Percentiles rank a stretch among this genome's conserved stretches.
These are phyloP conservation scores for Breviolum minutum DNA, from an alignment of 73 alveolate species.

Conservation along the genomic window DNA sequence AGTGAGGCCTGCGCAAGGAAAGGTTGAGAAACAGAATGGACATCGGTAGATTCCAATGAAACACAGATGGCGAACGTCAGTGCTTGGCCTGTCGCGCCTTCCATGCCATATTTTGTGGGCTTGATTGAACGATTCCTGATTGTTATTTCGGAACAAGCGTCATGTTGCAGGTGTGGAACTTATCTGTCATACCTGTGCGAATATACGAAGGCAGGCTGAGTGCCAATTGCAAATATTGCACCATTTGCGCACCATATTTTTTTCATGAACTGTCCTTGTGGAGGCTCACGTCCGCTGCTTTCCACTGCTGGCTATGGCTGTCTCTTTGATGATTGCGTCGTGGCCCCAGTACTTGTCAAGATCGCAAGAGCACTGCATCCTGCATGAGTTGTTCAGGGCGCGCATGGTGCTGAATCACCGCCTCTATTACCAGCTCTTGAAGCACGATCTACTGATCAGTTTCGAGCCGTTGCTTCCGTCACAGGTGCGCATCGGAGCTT, in stretches of 20 bases:
- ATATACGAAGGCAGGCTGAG: constrained; percentile 46
- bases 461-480: constrained; percentile 42
- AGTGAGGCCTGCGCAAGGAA: neutral
- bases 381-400: neutral
- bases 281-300: constrained; percentile 87
- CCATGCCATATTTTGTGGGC: no score
- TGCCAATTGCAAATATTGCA: neutral
- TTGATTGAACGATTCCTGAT: no score
- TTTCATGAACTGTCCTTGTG: neutral
- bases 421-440: constrained; percentile 65
- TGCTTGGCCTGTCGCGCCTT: no score
- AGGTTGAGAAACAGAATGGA: neutral
- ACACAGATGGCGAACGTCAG: no score
- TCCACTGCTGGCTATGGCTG: constrained; percentile 74
- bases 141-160: no score
- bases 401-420: constrained; percentile 83
- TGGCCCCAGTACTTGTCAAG: no score
- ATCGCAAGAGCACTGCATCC: no score
- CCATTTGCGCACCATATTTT: neutral
- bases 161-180: constrained; percentile 19
- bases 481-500: neutral
- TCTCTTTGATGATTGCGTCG: constrained; percentile 52
- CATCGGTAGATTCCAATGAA: neutral
- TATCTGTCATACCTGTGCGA: constrained; percentile 43
- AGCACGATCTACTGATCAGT: constrained; percentile 56